Base-by-base conservation (phyloP, 345 rosid species). In the Arabis alpina region DNA sequence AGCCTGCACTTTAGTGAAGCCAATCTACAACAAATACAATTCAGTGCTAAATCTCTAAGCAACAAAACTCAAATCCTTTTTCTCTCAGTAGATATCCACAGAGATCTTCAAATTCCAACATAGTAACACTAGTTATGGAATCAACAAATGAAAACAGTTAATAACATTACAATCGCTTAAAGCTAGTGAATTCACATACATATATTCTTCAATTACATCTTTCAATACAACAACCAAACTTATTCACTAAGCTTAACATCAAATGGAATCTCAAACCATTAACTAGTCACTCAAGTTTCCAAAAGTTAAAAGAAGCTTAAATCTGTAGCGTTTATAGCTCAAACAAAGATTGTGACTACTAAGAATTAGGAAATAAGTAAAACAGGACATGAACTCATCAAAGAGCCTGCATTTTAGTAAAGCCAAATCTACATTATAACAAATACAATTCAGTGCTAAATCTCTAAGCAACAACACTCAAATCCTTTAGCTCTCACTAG, bases 201-300 rank as follows among this genome's bases (percentile, higher is more conserved):
- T 4, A 15, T 11, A 49, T 27, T 15, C 23, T 40, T 43, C 34
- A 51, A 10, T 58, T 47, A 11, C 11, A 39, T 39, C 4, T 52
- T 41, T 7, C 3, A 10, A 37, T 37, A 45, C 53, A 61, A 47
- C 6, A 9, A 23, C 13, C 45, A 36, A 51, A 40, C 47, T 37
- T 25, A 19, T 10, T 28, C 24, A 42, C 44, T 42, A 52, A 61
- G 64, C 55, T 44, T 54, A 8, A 48, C 39, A 53, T 14, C 47
- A 43, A 71, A 41, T 23, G 6, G 61, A 53, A 32, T 24, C 62
- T 44, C 62, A 71, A 6, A 54, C 28, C 41, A 45, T 34, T 24
- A 54, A 8, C 10, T 53, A 41, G 60, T 13, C 30, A 42, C 16
- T 62, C 60, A 41, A 60, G 58, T 40, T 25, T 28, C 34, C 3